Base-by-base conservation (phyloP, 2,329 filamentous ascomycete genomes). In the Fusarium torreyae region DNA sequence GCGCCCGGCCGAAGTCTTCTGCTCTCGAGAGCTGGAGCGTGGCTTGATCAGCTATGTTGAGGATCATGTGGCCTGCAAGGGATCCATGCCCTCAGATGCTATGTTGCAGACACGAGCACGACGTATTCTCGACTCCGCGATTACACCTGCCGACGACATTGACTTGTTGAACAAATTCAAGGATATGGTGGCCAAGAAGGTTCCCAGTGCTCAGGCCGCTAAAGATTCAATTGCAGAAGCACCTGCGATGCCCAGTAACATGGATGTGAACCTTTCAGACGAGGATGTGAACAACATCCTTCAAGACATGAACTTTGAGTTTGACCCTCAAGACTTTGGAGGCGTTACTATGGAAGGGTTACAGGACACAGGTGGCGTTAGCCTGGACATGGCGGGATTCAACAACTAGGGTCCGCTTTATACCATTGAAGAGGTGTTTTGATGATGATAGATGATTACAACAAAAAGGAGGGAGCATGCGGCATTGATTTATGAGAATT, bases 11-110 rank as follows among this genome's bases (percentile, higher is more conserved):
- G 76, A 76, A 10, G 81, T 89, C 1, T 90, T 90, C 74, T 89
- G 86, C 76, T 87, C 85, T 18, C 80, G 86, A 8, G 86, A 89
- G 71, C 81, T 90, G 22, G 88, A 90, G 75, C 78, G 75, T n/a
- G 86, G 84, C 3, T 78, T 90, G 15, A 74, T 80, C 13, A 80
- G 82, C 18, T 87, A 84, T 66, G 85, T 87, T 7, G 77, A 80
- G 31, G 72, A 76, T 3, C 77, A 83, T 63, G 70, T 85, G 8
- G 69, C 76, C 7, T 75, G 74, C 6, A 78, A 75, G 2, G 82
- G 81, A 4, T 72, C 69, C 7, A 81, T 87, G 63, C 88, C 88
- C 0, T 75, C 73, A 3, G 86, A 89, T 70, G 81, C 81, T 5
- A 78, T 78, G 24, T 74, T 90, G 6, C 79, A 81, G 31, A 77